phyloP scores from a whole-genome alignment of 345 rosid species.

The Murraya paniculata region DNA sequence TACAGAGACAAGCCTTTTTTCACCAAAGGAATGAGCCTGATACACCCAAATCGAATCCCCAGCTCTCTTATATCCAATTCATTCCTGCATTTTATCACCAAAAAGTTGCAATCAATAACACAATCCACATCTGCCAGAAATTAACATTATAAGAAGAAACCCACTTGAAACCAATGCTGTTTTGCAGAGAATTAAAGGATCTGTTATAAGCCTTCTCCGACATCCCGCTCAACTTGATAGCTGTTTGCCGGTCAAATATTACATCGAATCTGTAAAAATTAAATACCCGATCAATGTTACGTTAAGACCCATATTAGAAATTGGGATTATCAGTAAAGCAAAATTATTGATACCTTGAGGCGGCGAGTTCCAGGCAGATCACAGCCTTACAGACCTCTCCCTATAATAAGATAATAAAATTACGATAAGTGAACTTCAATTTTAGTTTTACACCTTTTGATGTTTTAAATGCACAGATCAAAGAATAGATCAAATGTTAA shows the following conservation, averaged over 20 bases:
- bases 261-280: conserved; percentile 47
- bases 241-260: conserved; percentile 68
- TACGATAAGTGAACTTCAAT: background rate
- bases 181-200: conserved; percentile 78
- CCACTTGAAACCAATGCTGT: conserved; percentile 76
- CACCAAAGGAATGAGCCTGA: conserved; percentile 80
- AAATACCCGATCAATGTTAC: background rate
- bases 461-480: background rate
- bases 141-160: conserved; percentile 12
- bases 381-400: conserved; percentile 93
- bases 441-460: background rate
- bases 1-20: conserved; percentile 66
- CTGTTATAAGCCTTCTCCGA: conserved; percentile 82
- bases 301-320: background rate
- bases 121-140: background rate
- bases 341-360: conserved; percentile 47
- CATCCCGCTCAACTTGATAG: conserved; percentile 80
- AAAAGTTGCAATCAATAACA: background rate
- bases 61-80: conserved; percentile 69
- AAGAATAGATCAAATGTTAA: background rate
- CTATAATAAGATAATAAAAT: conserved; percentile 27
- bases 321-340: background rate
- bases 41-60: conserved; percentile 88
- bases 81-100: conserved; percentile 37
- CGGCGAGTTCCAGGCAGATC: conserved; percentile 87